Percentiles rank a stretch among this genome's conserved stretches.
Evolutionary conservation across 768 basidiomycete genomes (phyloP).

Genomic region (Trametes cinnabarina): DNA sequence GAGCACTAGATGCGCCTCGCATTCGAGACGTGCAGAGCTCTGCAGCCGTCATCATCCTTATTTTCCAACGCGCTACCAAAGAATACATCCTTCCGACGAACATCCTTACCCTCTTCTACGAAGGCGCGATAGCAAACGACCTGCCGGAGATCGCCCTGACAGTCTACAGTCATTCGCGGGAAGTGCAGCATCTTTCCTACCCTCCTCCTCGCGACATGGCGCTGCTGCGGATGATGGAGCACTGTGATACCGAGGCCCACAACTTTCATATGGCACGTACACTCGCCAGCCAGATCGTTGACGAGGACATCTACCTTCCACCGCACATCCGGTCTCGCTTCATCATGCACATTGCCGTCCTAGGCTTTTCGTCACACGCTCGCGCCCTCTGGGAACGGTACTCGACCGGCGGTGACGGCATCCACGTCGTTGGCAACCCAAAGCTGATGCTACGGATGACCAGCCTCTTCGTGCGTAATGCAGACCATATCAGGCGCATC

Average conservation of each 20-base stretch:
- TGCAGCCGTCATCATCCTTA: neutral
- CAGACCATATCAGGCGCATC: neutral
- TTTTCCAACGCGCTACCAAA: constrained; percentile 25
- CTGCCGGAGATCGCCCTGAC: constrained; percentile 37
- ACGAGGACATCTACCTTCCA: constrained; percentile 41
- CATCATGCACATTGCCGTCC: constrained; percentile 44
- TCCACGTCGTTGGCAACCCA: constrained; percentile 42
- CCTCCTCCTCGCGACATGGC: constrained; percentile 45
- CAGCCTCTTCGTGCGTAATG: constrained; percentile 38
- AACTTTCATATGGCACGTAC: constrained; percentile 47
- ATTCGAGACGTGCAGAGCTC: neutral
- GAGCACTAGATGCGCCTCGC: neutral
- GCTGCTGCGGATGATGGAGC: constrained; percentile 52
- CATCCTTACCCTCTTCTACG: constrained; percentile 38
- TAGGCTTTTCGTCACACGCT: constrained; percentile 48
- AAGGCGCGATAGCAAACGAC: constrained; percentile 4
- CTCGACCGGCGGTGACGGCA: constrained; percentile 39
- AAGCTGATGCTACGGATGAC: constrained; percentile 51
- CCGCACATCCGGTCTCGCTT: constrained; percentile 46
- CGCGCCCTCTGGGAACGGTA: constrained; percentile 59
- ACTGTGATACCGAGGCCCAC: constrained; percentile 38
- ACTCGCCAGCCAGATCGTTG: constrained; percentile 50
- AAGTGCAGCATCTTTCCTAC: constrained; percentile 28
- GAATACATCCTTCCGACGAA: constrained; percentile 35
- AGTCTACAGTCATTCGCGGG: constrained; percentile 49